Evolutionary conservation across 116 monocot species (phyloP).

Genomic region (Papilionanthe hybrid): DNA sequence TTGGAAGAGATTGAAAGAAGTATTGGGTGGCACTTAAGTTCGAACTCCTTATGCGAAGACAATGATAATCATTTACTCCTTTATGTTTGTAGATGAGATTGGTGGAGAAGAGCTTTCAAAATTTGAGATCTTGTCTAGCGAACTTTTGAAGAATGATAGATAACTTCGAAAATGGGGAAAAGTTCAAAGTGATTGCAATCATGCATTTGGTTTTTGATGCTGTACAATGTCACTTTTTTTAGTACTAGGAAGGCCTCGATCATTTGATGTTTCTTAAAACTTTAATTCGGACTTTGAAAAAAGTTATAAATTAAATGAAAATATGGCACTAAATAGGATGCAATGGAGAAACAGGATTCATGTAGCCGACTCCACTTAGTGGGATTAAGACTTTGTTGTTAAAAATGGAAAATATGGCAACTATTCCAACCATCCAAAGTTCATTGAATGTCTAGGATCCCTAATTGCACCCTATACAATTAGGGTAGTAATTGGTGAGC

Average conservation of each 20-base stretch:
- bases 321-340: no score
- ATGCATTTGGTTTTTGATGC: not conserved
- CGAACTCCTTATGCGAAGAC: not conserved
- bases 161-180: not conserved
- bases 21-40: not conserved
- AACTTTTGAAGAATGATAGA: not conserved
- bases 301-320: no score
- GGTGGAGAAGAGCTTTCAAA: not conserved
- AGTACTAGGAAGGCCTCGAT: not conserved
- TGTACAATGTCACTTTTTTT: not conserved
- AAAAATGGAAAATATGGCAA: no score
- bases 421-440: not conserved
- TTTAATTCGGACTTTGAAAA: not conserved
- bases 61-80: not conserved
- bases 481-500: not conserved
- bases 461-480: not conserved
- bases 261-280: not conserved
- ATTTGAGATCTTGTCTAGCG: not conserved
- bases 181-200: no score
- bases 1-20: not conserved
- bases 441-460: no score
- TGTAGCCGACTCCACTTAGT: no score
- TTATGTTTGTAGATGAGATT: not conserved
- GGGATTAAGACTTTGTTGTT: no score
- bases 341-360: no score